Evolutionary conservation across 2,329 filamentous ascomycete species (phyloP).

Genomic region (Colletotrichum paranaense): DNA sequence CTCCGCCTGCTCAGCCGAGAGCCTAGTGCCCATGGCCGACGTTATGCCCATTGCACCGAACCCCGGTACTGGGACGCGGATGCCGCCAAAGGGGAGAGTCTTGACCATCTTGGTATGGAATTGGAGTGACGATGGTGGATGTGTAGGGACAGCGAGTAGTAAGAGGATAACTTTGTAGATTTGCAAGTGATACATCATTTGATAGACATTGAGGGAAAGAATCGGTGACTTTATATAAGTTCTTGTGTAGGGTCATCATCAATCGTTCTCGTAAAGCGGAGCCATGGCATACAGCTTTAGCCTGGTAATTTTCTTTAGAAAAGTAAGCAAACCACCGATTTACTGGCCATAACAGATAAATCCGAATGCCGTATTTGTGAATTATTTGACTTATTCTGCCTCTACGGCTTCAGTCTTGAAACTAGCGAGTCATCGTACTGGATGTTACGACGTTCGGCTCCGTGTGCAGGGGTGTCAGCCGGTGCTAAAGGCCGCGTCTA

Average conservation of each 20-base stretch:
- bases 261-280: neutral
- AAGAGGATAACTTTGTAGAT: neutral
- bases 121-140: too few relatives aligned
- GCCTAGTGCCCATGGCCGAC: slow-evolving; percentile 53
- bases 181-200: neutral
- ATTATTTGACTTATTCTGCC: neutral
- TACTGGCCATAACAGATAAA: neutral
- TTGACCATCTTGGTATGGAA: slow-evolving; percentile 49
- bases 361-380: neutral
- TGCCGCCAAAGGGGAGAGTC: slow-evolving; percentile 51
- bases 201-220: neutral
- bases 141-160: neutral
- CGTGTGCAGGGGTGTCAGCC: neutral
- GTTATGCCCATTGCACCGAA: slow-evolving; percentile 63
- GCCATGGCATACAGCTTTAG: neutral
- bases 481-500: neutral
- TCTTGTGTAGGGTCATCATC: neutral
- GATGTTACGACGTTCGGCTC: neutral
- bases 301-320: neutral
- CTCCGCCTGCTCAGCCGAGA: slow-evolving; percentile 57
- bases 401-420: neutral
- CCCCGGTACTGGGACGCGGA: slow-evolving; percentile 53
- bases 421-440: neutral
- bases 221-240: neutral
- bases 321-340: neutral